Conservation (phyloP, 495 filamentous ascomycete genomes). For the Neurospora tetraspora region DNA sequence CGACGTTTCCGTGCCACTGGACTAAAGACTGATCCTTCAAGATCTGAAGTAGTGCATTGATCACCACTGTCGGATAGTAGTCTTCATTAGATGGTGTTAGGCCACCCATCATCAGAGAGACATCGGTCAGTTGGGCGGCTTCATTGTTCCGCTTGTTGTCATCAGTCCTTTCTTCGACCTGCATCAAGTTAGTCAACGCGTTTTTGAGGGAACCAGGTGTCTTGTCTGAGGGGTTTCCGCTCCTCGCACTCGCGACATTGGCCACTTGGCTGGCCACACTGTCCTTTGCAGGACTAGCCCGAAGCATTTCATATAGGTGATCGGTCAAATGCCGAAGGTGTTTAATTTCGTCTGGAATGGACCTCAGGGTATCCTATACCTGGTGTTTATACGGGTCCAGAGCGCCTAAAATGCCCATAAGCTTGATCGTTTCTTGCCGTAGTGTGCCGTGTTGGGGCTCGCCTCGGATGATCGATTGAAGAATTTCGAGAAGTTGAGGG, state of each 20-base stretch:
- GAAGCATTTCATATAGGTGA: background rate
- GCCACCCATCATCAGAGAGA: conserved; percentile 93
- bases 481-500: conserved; percentile 78
- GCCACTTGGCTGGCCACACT: background rate
- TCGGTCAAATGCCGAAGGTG: background rate
- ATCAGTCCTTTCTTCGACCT: conserved; percentile 40
- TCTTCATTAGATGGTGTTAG: conserved; percentile 96
- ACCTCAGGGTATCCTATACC: conserved; percentile 25
- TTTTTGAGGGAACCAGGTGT: background rate
- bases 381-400: conserved; percentile 95
- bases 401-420: conserved; percentile 93
- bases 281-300: background rate
- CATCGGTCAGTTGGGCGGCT: conserved; percentile 67
- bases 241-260: background rate
- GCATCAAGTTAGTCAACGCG: conserved; percentile 10
- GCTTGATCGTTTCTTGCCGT: conserved; percentile 86
- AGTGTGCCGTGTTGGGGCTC: conserved; percentile 70
- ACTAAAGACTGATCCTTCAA: conserved; percentile 78
- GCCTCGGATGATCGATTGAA: conserved; percentile 87
- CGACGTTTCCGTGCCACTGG: conserved; percentile 88
- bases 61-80: conserved; percentile 96
- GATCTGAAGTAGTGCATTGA: conserved; percentile 86
- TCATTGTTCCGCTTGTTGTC: conserved; percentile 48
- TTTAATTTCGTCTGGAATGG: background rate
- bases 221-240: conserved; percentile 4